phyloP scores from a whole-genome alignment of 1,284 basidiomycete species.

The Agroathelia rolfsii region DNA sequence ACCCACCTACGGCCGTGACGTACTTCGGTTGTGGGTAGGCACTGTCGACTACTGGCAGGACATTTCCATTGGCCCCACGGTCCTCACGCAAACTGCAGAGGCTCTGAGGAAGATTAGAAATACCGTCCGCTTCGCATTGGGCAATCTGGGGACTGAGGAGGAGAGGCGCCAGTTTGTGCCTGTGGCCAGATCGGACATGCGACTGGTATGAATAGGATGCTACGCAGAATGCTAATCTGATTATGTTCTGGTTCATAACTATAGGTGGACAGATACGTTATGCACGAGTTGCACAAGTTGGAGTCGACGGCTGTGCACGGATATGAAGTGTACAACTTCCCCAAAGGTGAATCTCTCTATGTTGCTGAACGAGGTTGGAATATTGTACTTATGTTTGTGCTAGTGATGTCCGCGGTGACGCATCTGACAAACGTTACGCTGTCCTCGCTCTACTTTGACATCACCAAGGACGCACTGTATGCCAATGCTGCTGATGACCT shows the following conservation, averaged over 20 bases:
- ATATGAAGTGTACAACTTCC: slow-evolving; percentile 77
- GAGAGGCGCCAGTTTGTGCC: slow-evolving; percentile 20
- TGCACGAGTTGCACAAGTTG: slow-evolving; percentile 74
- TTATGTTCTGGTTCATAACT: slow-evolving; percentile 7
- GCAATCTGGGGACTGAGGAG: slow-evolving; percentile 53
- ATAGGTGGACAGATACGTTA: slow-evolving; percentile 77
- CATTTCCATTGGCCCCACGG: slow-evolving; percentile 74
- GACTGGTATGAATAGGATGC: slow-evolving; percentile 64
- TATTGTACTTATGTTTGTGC: background rate
- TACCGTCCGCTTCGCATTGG: slow-evolving; percentile 83
- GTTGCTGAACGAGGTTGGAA: background rate
- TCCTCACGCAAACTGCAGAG: slow-evolving; percentile 73
- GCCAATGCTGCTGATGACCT: slow-evolving; percentile 46
- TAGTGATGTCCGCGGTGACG: slow-evolving; percentile 51
- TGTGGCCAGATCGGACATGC: slow-evolving; percentile 40
- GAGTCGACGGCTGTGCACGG: slow-evolving; percentile 58
- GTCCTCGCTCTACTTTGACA: slow-evolving; percentile 86
- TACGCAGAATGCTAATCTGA: slow-evolving; percentile 9
- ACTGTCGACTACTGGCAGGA: slow-evolving; percentile 88
- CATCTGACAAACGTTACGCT: slow-evolving; percentile 64
- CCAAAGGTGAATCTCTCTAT: slow-evolving; percentile 49
- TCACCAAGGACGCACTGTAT: slow-evolving; percentile 88
- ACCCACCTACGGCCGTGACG: slow-evolving; percentile 80
- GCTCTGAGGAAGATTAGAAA: slow-evolving; percentile 83
- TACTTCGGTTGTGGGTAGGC: slow-evolving; percentile 87